phyloP scores from a whole-genome alignment of 805 yeast genomes.

The Starmerella scarabaei region DNA sequence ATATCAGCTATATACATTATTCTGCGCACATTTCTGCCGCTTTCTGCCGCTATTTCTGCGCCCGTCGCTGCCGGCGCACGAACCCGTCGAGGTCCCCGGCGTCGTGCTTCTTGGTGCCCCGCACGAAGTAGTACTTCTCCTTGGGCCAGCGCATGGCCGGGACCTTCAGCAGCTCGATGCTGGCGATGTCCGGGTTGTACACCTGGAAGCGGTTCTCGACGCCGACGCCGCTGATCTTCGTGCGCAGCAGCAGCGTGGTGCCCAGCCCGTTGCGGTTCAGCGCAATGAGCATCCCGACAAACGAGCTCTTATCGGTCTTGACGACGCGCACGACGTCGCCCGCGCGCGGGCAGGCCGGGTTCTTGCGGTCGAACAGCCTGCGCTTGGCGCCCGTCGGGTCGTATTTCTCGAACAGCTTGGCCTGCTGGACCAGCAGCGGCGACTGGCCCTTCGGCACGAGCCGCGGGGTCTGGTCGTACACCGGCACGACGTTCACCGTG shows the following conservation, averaged over 20 bases:
- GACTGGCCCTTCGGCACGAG: slow-evolving; percentile 24
- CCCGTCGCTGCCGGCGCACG: slow-evolving; percentile 25
- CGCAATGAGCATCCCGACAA: slow-evolving; percentile 68
- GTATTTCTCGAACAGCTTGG: slow-evolving; percentile 41
- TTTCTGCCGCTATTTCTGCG: neutral
- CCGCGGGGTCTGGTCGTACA: slow-evolving; percentile 27
- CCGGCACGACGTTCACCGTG: slow-evolving; percentile 26
- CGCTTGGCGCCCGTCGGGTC: slow-evolving; percentile 66
- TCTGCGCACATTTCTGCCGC: too few species aligned
- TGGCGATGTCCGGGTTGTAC: slow-evolving; percentile 63
- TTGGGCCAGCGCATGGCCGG: slow-evolving; percentile 60
- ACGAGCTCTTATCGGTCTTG: slow-evolving; percentile 45
- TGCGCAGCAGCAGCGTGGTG: slow-evolving; percentile 67
- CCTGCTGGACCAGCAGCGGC: slow-evolving; percentile 35
- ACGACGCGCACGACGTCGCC: slow-evolving; percentile 75
- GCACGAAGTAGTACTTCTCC: slow-evolving; percentile 81
- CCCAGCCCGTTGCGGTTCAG: slow-evolving; percentile 60
- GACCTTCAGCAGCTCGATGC: slow-evolving; percentile 65
- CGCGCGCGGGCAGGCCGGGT: slow-evolving; percentile 45
- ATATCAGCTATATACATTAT: too few species aligned
- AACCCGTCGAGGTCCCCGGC: slow-evolving; percentile 29
- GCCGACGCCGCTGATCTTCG: slow-evolving; percentile 68
- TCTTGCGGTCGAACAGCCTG: slow-evolving; percentile 36
- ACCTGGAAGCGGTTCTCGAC: slow-evolving; percentile 73
- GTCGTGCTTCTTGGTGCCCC: slow-evolving; percentile 37